Conservation (phyloP, 2,329 filamentous ascomycete species). For the Cadophora malorum region DNA sequence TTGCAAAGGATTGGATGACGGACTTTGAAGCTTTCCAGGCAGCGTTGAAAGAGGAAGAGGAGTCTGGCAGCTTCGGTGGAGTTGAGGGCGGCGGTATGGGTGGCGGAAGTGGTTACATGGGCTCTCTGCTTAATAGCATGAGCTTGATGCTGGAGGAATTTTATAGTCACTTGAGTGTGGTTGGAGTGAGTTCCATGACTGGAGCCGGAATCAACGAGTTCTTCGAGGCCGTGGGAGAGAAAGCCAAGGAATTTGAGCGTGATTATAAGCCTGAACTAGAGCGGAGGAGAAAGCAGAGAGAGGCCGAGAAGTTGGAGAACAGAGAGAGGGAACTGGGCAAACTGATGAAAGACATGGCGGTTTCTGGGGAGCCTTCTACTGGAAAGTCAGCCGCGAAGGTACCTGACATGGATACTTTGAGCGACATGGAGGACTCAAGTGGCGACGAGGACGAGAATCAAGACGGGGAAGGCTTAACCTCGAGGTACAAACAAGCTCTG, state of each 20-base stretch:
- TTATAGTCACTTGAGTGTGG: constrained; percentile 90
- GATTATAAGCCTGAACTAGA: constrained; percentile 95
- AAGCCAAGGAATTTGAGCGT: constrained; percentile 83
- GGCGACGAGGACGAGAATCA: constrained; percentile 65
- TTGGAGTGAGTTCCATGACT: constrained; percentile 91
- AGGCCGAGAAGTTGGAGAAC: constrained; percentile 72
- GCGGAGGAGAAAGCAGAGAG: constrained; percentile 74
- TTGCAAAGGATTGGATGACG: constrained; percentile 99
- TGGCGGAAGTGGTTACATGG: constrained; percentile 93
- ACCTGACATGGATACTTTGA: constrained; percentile 48
- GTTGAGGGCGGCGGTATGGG: constrained; percentile 67
- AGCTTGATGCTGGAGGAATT: constrained; percentile 97
- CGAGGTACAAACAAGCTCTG: constrained; percentile 79
- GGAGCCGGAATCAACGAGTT: constrained; percentile 93
- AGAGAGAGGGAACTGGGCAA: constrained; percentile 85
- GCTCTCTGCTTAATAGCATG: constrained; percentile 95
- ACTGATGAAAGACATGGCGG: constrained; percentile 92
- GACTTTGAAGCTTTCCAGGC: constrained; percentile 96
- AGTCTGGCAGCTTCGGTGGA: constrained; percentile 76
- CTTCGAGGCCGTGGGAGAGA: constrained; percentile 86
- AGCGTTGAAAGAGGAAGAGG: constrained; percentile 81
- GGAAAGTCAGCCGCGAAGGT: constrained; percentile 41
- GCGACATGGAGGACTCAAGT: constrained; percentile 52
- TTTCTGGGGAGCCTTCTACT: constrained; percentile 52
- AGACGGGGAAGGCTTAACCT: constrained; percentile 70